Conservation (phyloP, 257 asterid species). For the Cynanchum wilfordii region DNA sequence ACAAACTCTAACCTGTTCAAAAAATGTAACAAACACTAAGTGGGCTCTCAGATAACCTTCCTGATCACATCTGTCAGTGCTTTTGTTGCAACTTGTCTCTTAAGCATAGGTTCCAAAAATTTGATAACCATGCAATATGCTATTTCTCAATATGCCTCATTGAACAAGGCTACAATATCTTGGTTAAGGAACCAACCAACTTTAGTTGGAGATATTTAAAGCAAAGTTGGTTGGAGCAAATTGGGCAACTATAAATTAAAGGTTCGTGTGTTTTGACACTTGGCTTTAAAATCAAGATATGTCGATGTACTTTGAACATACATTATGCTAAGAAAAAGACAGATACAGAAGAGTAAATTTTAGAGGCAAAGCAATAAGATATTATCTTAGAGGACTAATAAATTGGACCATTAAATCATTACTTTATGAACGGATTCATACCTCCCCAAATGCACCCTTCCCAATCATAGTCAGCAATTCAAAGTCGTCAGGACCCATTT, state of each 20-base stretch:
- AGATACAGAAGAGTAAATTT: neutral
- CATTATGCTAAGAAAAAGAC: neutral
- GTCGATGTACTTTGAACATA: neutral
- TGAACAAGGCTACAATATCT: neutral
- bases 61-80: neutral
- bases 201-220: neutral
- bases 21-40: slow-evolving; percentile 17
- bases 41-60: neutral
- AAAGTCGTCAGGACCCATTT: slow-evolving; percentile 92
- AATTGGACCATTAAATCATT: neutral
- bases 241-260: neutral
- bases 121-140: neutral
- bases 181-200: neutral
- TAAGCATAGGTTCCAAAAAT: neutral
- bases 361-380: neutral
- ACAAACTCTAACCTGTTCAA: slow-evolving; percentile 80
- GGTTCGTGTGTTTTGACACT: neutral
- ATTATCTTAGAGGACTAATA: neutral
- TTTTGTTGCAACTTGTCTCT: neutral
- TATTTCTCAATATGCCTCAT: neutral
- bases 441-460: slow-evolving; percentile 99
- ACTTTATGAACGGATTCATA: slow-evolving; percentile 21
- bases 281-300: neutral
- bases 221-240: neutral
- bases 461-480: slow-evolving; percentile 96